These are phyloP conservation scores for Pachysolen tannophilus DNA, from an alignment of 805 yeast species.

Conservation along the genomic window DNA sequence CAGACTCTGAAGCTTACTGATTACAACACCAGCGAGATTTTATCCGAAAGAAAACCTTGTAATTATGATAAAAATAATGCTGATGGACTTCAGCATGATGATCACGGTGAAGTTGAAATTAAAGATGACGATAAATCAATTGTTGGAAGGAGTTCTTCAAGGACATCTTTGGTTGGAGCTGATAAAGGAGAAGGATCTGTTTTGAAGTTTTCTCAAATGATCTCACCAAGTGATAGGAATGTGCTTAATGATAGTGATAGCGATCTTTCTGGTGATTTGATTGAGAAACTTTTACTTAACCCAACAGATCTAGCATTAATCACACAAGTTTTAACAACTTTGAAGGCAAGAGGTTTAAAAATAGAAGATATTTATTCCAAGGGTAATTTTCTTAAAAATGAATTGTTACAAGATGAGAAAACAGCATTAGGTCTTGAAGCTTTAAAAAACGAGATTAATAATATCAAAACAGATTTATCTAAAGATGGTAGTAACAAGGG, in stretches of 20 bases:
- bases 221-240: slow-evolving; percentile 4
- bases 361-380: slow-evolving; percentile 23
- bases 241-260: neutral
- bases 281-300: slow-evolving; percentile 26
- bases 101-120: slow-evolving; percentile 7
- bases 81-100: neutral
- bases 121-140: slow-evolving; percentile 6
- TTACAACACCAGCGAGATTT: slow-evolving; percentile 1
- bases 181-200: slow-evolving; percentile 35
- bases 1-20: slow-evolving; percentile 1
- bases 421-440: too few relatives aligned
- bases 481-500: neutral
- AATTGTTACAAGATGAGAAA: neutral
- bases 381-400: neutral
- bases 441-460: neutral
- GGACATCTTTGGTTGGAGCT: slow-evolving; percentile 25
- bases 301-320: slow-evolving; percentile 29
- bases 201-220: slow-evolving; percentile 20
- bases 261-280: slow-evolving; percentile 21
- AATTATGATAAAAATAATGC: neutral
- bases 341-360: slow-evolving; percentile 32
- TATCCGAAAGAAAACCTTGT: neutral
- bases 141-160: slow-evolving; percentile 19
- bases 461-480: neutral
- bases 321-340: slow-evolving; percentile 26